phyloP scores from a whole-genome alignment of 306 rosid species.

The Oxytropis ochrocephala region DNA sequence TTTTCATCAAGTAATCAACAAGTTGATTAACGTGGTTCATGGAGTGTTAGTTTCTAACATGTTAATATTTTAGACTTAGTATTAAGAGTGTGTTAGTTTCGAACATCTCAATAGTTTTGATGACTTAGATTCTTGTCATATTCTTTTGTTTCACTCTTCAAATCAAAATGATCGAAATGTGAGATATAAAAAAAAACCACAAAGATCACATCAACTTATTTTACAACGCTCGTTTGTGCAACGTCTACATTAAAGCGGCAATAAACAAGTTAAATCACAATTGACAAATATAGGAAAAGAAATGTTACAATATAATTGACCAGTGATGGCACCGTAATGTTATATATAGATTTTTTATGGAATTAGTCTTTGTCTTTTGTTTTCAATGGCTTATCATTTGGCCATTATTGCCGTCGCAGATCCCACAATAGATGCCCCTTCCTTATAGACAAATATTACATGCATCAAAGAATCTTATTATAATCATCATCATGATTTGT shows the following conservation, averaged over 20 bases:
- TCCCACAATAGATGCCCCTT: slow-evolving; percentile 10
- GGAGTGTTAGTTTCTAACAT: too few relatives aligned
- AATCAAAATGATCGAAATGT: neutral
- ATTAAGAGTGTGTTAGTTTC: neutral
- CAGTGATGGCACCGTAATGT: neutral
- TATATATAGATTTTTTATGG: slow-evolving; percentile 2
- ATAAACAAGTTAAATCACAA: neutral
- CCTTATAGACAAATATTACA: neutral
- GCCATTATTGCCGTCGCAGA: slow-evolving; percentile 23
- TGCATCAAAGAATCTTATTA: neutral
- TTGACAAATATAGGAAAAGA: neutral
- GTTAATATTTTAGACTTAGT: neutral
- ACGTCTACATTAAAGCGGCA: neutral
- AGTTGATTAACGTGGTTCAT: too few relatives aligned
- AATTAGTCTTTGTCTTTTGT: slow-evolving; percentile 2
- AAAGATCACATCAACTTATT: neutral
- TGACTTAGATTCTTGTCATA: neutral
- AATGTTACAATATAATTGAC: neutral
- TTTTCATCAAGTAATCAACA: neutral
- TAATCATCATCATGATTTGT: slow-evolving; percentile 6
- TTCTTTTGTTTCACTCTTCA: neutral
- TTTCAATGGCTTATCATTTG: slow-evolving; percentile 1
- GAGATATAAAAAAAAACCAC: neutral
- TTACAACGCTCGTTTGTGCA: neutral
- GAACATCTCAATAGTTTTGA: neutral